A percentile compares a stretch with the other conserved stretches of the same genome.
Evolutionary conservation across 129 eudicot species (phyloP).

Genomic region (Saussurea involucrata): DNA sequence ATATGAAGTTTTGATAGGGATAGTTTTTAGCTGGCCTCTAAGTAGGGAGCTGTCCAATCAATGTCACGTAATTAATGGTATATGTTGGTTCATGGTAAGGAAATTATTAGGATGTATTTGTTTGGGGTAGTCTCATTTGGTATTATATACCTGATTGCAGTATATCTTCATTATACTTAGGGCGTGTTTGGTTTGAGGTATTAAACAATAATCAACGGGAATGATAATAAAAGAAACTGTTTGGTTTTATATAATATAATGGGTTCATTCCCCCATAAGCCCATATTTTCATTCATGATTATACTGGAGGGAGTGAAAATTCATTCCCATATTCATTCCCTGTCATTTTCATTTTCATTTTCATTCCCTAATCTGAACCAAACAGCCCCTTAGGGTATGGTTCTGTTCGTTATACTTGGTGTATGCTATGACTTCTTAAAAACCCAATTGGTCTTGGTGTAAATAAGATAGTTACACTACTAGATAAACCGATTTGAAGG

Average conservation of each 20-base stretch:
- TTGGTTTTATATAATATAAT: no score
- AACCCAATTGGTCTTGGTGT: background rate
- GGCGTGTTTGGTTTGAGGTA: no score
- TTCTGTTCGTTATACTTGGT: background rate
- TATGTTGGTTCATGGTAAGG: background rate
- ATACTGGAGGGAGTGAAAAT: no score
- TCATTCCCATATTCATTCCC: no score
- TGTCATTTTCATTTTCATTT: no score
- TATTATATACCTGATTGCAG: background rate
- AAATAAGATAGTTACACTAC: background rate
- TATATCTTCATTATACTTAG: background rate
- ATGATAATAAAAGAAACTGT: no score
- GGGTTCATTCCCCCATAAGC: no score
- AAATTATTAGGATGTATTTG: background rate
- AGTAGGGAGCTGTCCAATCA: background rate
- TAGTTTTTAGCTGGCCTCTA: background rate
- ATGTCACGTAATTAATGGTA: background rate
- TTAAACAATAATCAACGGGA: no score
- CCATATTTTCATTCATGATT: no score
- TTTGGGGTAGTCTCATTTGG: conserved; percentile 2
- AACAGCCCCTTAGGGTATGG: no score
- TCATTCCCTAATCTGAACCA: no score
- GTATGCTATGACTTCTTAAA: conserved; percentile 1
- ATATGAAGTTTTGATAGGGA: background rate
- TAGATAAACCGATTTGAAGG: background rate